A percentile compares a stretch with the other conserved stretches of the same genome.
Conservation (phyloP, 2,329 filamentous ascomycete species). For the Colletotrichum cordylinicola region DNA sequence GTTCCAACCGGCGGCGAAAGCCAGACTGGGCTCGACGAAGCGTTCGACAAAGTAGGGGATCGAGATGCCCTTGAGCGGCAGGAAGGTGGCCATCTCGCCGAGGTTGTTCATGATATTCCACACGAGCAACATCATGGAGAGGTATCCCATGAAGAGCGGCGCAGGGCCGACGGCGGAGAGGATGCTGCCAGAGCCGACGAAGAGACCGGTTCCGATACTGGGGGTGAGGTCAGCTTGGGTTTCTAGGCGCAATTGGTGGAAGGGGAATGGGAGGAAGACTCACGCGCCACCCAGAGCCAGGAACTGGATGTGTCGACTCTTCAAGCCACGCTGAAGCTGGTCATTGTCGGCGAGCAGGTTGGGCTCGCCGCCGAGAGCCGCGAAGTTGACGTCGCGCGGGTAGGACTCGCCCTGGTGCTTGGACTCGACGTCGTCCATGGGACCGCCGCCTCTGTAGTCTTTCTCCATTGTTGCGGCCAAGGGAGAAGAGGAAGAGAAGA, state of each 20-base stretch:
- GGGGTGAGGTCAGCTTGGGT: conserved; percentile 4
- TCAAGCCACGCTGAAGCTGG: conserved; percentile 61
- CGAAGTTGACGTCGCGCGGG: conserved; percentile 26
- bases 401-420: conserved; percentile 25
- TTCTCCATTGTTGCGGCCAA: conserved; percentile 5
- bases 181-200: conserved; percentile 65
- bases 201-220: conserved; percentile 69
- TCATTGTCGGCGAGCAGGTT: conserved; percentile 42
- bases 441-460: conserved; percentile 17
- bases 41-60: conserved; percentile 62
- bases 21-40: conserved; percentile 60
- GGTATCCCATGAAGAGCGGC: conserved; percentile 73
- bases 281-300: conserved; percentile 57
- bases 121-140: conserved; percentile 59
- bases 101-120: conserved; percentile 61
- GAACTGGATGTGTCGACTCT: conserved; percentile 67
- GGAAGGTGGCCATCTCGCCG: conserved; percentile 60
- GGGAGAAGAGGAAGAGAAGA: neutral
- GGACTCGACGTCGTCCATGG: conserved; percentile 24
- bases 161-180: conserved; percentile 64
- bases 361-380: conserved; percentile 27
- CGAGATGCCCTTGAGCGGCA: conserved; percentile 62
- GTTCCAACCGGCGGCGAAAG: conserved; percentile 65
- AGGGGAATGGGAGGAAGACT: conserved; percentile 21
- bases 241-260: neutral